These are phyloP conservation scores for Chaetomium tenue DNA, from an alignment of 495 filamentous ascomycete species.

Conservation along the genomic window DNA sequence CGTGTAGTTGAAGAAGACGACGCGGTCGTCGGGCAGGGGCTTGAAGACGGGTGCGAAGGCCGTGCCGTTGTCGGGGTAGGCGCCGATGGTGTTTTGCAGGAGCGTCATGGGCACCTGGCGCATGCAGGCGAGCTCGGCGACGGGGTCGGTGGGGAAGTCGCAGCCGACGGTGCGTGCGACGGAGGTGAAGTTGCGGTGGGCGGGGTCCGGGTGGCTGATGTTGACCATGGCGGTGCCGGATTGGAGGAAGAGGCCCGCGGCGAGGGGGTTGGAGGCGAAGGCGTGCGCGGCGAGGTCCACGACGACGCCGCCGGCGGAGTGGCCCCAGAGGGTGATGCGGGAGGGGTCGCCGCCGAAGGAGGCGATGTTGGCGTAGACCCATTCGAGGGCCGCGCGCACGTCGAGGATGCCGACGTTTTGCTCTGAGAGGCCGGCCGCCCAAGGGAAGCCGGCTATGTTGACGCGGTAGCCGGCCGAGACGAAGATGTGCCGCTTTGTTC, in stretches of 20 bases:
- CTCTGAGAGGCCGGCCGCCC: not conserved
- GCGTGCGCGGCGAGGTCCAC: constrained; percentile 48
- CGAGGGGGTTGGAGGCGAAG: constrained; percentile 48
- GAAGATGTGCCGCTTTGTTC: constrained; percentile 2
- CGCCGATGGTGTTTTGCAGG: constrained; percentile 43
- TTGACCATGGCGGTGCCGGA: constrained; percentile 44
- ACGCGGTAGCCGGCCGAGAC: constrained; percentile 8
- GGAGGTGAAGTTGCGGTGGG: constrained; percentile 46
- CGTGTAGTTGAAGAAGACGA: constrained; percentile 49
- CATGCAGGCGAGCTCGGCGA: constrained; percentile 46
- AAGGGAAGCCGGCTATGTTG: constrained; percentile 11
- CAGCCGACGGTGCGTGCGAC: constrained; percentile 43
- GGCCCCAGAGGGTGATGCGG: constrained; percentile 22
- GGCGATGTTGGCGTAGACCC: constrained; percentile 12
- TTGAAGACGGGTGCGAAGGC: constrained; percentile 40
- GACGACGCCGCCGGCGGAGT: constrained; percentile 47
- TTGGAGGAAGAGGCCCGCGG: constrained; percentile 46
- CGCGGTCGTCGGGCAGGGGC: constrained; percentile 42
- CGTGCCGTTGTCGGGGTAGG: constrained; percentile 40
- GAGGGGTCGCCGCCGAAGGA: constrained; percentile 8
- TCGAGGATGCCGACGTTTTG: constrained; percentile 14
- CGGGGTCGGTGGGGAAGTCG: constrained; percentile 35
- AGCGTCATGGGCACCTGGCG: constrained; percentile 38
- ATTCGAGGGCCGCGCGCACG: constrained; percentile 4
- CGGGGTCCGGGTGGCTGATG: constrained; percentile 35